phyloP scores from a whole-genome alignment of 2,329 filamentous ascomycete genomes.

The Talaromyces marneffei region DNA sequence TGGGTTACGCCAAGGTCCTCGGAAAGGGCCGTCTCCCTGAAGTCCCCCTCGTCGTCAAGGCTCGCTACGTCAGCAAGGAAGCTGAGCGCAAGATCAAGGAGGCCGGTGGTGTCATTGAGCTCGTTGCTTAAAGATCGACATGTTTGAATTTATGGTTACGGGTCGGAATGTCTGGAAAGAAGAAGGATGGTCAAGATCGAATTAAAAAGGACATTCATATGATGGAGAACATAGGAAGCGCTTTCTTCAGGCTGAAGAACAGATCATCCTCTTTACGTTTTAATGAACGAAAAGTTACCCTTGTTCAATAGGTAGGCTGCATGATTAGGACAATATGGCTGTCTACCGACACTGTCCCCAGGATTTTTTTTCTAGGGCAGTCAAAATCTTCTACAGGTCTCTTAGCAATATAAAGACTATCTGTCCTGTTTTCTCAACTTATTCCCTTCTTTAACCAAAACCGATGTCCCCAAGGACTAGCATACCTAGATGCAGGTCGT shows the following conservation, averaged over 20 bases:
- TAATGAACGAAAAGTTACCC: conserved; percentile 7
- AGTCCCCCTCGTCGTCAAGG: conserved; percentile 88
- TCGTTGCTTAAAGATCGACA: conserved; percentile 68
- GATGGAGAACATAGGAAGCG: background rate
- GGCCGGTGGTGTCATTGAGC: conserved; percentile 90
- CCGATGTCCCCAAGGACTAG: background rate
- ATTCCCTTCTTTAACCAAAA: background rate
- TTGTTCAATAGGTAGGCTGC: conserved; percentile 3
- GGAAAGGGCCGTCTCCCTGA: conserved; percentile 95
- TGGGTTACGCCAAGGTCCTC: conserved; percentile 98
- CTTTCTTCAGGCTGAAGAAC: background rate
- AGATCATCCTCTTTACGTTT: background rate
- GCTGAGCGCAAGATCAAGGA: conserved; percentile 99
- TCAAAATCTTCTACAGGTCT: conserved; percentile 3
- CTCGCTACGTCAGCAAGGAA: conserved; percentile 90
- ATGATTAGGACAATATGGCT: conserved; percentile 1
- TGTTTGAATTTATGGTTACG: background rate
- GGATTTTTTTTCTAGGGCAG: background rate
- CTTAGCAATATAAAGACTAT: conserved; percentile 12
- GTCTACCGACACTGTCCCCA: background rate
- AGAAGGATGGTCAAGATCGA: background rate
- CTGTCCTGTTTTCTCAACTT: background rate
- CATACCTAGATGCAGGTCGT: background rate
- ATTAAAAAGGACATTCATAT: background rate
- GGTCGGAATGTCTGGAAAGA: background rate